Evolutionary conservation across 108 stramenopile species (phyloP).

Genomic region (Discostella pseudostelligera): DNA sequence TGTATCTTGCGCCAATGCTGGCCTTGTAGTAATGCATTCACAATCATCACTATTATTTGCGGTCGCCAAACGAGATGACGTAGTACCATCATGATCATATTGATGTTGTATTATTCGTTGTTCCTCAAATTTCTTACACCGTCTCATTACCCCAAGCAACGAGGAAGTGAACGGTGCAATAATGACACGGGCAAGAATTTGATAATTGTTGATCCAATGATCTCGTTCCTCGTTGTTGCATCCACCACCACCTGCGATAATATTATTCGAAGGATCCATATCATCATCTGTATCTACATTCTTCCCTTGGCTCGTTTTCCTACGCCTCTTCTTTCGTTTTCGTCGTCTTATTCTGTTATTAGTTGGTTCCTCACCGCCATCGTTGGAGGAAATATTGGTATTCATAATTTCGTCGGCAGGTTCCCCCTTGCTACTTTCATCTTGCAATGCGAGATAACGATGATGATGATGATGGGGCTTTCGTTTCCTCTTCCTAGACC

Average conservation of each 20-base stretch:
- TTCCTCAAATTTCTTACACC: constrained; percentile 8
- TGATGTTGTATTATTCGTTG: not conserved
- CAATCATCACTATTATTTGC: not conserved
- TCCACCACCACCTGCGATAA: not conserved
- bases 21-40: not conserved
- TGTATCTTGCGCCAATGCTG: not conserved
- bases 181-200: constrained; percentile 43
- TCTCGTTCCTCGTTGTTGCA: not conserved
- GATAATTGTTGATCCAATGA: constrained; percentile 15
- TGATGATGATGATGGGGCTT: constrained; percentile 2
- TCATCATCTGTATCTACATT: not conserved
- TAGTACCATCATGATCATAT: too few relatives aligned
- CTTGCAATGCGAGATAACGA: not conserved
- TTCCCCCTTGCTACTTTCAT: too few relatives aligned
- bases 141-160: constrained; percentile 14
- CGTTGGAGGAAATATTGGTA: not conserved
- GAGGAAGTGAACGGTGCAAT: constrained; percentile 39
- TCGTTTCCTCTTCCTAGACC: constrained; percentile 3
- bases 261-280: too few relatives aligned
- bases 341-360: not conserved
- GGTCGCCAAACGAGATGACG: not conserved
- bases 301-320: not conserved
- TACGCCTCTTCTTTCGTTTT: not conserved
- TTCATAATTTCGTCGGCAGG: too few relatives aligned
- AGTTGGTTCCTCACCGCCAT: not conserved